phyloP scores from a whole-genome alignment of 805 yeast species.

The Yarrowia sp. region DNA sequence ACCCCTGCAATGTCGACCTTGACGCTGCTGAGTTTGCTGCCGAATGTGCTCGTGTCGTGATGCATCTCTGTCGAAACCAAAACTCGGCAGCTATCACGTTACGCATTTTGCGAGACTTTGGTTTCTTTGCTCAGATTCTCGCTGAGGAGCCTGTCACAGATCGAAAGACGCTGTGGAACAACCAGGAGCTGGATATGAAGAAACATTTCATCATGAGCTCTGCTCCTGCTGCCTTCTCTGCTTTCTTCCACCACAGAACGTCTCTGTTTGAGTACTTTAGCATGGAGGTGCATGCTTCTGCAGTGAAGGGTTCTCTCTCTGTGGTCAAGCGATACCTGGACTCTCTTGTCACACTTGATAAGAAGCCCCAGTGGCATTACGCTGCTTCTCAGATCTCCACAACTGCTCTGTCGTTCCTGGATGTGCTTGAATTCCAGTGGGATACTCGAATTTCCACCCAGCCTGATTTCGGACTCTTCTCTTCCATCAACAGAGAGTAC shows the following conservation, averaged over 20 bases:
- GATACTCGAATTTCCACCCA: neutral
- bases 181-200: constrained; percentile 42
- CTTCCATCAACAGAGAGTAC: constrained; percentile 28
- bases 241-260: constrained; percentile 62
- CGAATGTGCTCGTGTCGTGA: constrained; percentile 57
- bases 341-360: constrained; percentile 47
- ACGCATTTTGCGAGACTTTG: constrained; percentile 50
- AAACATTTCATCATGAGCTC: constrained; percentile 45
- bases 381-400: constrained; percentile 50
- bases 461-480: constrained; percentile 6
- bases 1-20: constrained; percentile 44
- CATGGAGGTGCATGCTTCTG: constrained; percentile 65
- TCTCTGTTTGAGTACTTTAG: constrained; percentile 63
- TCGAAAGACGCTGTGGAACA: constrained; percentile 55
- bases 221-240: constrained; percentile 46
- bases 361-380: constrained; percentile 40
- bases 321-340: constrained; percentile 53
- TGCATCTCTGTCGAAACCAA: constrained; percentile 58
- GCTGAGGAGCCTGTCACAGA: constrained; percentile 55
- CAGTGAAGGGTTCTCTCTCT: constrained; percentile 48
- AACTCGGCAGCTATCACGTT: constrained; percentile 54
- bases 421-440: constrained; percentile 56
- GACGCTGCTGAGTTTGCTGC: constrained; percentile 61
- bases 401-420: constrained; percentile 65
- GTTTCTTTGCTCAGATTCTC: constrained; percentile 54